Conservation (phyloP, 208 protist genomes). For the Leishmania lainsoni region DNA sequence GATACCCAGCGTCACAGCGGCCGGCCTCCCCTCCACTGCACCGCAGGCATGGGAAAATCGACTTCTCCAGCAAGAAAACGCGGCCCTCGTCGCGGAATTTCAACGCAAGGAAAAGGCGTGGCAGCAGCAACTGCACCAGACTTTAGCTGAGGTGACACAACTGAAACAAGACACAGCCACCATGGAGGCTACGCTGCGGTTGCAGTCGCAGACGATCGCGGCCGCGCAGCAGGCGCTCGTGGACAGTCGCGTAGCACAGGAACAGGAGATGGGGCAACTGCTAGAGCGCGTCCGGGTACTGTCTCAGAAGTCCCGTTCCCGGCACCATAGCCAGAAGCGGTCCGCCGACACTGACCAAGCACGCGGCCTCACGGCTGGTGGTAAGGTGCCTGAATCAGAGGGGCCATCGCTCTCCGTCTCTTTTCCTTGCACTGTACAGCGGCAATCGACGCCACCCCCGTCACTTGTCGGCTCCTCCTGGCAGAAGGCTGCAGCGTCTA, state of each 20-base stretch:
- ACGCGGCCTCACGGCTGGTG: background rate
- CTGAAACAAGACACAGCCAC: conserved; percentile 16
- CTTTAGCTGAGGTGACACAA: conserved; percentile 24
- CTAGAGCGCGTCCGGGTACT: conserved; percentile 37
- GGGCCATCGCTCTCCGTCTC: background rate
- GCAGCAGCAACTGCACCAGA: conserved; percentile 45
- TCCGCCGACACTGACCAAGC: background rate
- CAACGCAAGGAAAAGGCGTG: conserved; percentile 52
- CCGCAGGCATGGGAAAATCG: conserved; percentile 27
- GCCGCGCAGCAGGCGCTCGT: conserved; percentile 49
- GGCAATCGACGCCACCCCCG: background rate
- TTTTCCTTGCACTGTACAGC: background rate
- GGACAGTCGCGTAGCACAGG: conserved; percentile 35
- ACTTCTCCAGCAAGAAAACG: conserved; percentile 55
- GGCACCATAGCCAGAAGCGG: background rate
- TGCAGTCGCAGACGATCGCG: conserved; percentile 49
- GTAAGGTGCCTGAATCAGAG: background rate
- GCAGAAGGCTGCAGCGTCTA: background rate
- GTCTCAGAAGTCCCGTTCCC: conserved; percentile 23
- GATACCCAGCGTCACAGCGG: background rate
- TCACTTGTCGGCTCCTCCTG: no score
- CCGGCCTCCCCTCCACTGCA: background rate
- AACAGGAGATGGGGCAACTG: conserved; percentile 45
- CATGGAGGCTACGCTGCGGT: conserved; percentile 38
- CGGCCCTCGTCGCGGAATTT: conserved; percentile 48